phyloP scores from a whole-genome alignment of 768 basidiomycete genomes.

The Mycena filopes region DNA sequence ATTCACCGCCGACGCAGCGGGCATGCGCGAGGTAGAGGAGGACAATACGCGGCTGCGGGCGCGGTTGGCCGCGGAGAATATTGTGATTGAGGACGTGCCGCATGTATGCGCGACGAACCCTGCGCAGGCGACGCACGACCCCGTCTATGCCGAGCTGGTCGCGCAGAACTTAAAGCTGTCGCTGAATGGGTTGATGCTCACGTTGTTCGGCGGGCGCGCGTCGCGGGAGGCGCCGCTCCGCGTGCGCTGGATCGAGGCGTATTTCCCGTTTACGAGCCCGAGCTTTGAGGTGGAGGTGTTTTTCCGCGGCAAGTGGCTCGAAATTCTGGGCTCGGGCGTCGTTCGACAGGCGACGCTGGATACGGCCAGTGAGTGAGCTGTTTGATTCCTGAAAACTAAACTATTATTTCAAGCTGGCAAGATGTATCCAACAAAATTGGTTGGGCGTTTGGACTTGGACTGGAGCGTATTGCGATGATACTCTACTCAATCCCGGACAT shows the following conservation, averaged over 20 bases:
- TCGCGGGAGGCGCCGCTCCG: constrained; percentile 75
- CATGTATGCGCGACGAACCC: constrained; percentile 82
- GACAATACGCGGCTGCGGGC: constrained; percentile 74
- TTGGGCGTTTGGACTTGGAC: constrained; percentile 98
- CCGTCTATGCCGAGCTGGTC: constrained; percentile 75
- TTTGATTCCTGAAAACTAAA: constrained; percentile 36
- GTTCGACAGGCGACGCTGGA: constrained; percentile 90
- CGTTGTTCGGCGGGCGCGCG: constrained; percentile 75
- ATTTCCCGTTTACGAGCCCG: constrained; percentile 97
- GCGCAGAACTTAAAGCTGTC: constrained; percentile 90
- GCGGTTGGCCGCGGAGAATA: constrained; percentile 75
- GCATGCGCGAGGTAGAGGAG: constrained; percentile 71
- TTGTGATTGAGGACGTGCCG: constrained; percentile 89
- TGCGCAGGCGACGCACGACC: constrained; percentile 81
- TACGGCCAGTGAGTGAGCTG: constrained; percentile 72
- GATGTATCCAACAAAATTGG: constrained; percentile 87
- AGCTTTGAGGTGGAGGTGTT: constrained; percentile 99
- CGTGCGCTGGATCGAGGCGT: constrained; percentile 97
- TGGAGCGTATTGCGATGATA: constrained; percentile 98
- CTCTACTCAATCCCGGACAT: constrained; percentile 98
- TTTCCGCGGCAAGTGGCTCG: constrained; percentile 96
- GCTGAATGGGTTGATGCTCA: constrained; percentile 85
- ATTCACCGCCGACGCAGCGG: constrained; percentile 67
- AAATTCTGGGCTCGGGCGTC: constrained; percentile 94
- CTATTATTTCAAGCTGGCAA: constrained; percentile 37